These are phyloP conservation scores for Blumeriella jaapii DNA, from an alignment of 2,329 filamentous ascomycete genomes.

Conservation along the genomic window DNA sequence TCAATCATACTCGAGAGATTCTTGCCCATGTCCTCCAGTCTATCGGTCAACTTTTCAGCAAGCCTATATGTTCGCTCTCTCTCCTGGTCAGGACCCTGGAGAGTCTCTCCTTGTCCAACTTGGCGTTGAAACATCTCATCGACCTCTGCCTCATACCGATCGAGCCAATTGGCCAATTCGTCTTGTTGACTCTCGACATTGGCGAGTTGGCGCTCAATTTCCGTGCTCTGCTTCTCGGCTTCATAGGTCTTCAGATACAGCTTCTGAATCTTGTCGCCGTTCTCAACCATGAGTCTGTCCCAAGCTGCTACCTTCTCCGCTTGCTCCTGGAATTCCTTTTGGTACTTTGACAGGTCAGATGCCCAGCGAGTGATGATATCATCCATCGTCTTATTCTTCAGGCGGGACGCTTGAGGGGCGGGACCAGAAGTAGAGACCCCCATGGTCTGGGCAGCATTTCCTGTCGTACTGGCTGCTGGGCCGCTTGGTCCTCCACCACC, in stretches of 20 bases:
- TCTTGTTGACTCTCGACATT: constrained; percentile 88
- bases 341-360: constrained; percentile 86
- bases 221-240: constrained; percentile 81
- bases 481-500: constrained; percentile 1
- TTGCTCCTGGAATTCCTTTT: constrained; percentile 90
- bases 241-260: constrained; percentile 87
- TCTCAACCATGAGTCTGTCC: constrained; percentile 88
- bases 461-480: constrained; percentile 17
- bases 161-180: constrained; percentile 78
- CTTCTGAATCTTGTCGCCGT: constrained; percentile 89
- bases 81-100: constrained; percentile 87
- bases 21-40: constrained; percentile 86
- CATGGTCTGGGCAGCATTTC: constrained; percentile 30
- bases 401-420: constrained; percentile 70
- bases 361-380: constrained; percentile 98
- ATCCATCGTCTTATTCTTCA: constrained; percentile 99
- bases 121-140: constrained; percentile 78
- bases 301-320: constrained; percentile 74
- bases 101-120: constrained; percentile 60
- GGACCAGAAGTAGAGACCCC: constrained; percentile 71
- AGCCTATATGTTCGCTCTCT: constrained; percentile 92
- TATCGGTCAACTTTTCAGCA: constrained; percentile 83
- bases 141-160: constrained; percentile 84
- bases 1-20: constrained; percentile 94
- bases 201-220: constrained; percentile 85